Conservation (phyloP, 2,329 filamentous ascomycete species). For the Aureobasidium uvarum region DNA sequence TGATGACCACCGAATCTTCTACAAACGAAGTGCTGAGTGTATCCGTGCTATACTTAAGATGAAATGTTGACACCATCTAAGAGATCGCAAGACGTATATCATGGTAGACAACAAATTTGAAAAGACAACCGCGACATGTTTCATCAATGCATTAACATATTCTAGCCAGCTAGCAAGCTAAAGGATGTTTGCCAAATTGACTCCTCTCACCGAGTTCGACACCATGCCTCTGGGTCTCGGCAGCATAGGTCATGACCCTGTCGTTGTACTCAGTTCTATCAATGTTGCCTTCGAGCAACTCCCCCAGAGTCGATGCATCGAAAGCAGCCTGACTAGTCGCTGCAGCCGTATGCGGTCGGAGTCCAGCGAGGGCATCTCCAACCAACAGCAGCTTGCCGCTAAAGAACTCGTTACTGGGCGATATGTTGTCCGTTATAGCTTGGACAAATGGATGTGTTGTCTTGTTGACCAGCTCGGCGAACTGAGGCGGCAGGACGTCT, state of each 20-base stretch:
- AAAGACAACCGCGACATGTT: too few relatives aligned
- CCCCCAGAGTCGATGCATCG: slow-evolving; percentile 45
- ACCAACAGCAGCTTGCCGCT: slow-evolving; percentile 47
- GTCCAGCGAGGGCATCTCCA: slow-evolving; percentile 49
- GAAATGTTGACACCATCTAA: too few relatives aligned
- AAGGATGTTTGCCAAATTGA: slow-evolving; percentile 42
- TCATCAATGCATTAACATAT: not conserved
- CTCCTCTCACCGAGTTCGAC: slow-evolving; percentile 44
- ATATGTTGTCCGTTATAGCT: slow-evolving; percentile 47
- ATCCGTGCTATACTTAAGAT: not conserved
- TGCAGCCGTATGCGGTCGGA: slow-evolving; percentile 49
- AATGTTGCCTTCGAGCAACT: slow-evolving; percentile 43
- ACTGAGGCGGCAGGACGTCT: slow-evolving; percentile 42
- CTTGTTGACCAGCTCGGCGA: slow-evolving; percentile 44
- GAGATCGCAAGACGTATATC: too few relatives aligned
- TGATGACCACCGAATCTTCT: too few relatives aligned
- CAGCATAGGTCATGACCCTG: slow-evolving; percentile 41
- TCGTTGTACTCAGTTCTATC: slow-evolving; percentile 40
- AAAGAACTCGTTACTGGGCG: slow-evolving; percentile 41
- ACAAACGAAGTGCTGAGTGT: not conserved
- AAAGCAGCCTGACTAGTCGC: slow-evolving; percentile 51
- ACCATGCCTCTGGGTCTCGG: slow-evolving; percentile 41
- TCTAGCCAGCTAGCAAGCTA: slow-evolving; percentile 26
- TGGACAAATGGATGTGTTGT: slow-evolving; percentile 49
- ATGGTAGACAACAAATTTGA: too few relatives aligned